A percentile compares a stretch with the other conserved stretches of the same genome.
Evolutionary conservation across 2,329 filamentous ascomycete species (phyloP).

Genomic region (Aspergillus clavatus): DNA sequence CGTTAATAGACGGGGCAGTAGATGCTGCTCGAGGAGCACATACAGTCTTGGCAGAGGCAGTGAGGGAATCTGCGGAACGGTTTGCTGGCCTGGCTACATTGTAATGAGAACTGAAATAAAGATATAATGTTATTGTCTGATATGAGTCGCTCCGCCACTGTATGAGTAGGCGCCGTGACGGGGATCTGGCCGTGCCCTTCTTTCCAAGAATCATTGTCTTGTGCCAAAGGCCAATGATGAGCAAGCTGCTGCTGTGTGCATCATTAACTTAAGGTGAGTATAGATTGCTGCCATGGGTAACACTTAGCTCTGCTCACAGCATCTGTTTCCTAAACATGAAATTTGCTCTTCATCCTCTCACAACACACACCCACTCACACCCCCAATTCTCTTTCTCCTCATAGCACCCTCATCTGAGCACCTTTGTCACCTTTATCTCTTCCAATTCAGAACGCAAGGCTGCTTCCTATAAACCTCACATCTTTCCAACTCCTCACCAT

Average conservation of each 20-base stretch:
- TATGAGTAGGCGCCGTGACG: too few species aligned
- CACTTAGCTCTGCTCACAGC: background rate
- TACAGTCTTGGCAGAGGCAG: conserved; percentile 56
- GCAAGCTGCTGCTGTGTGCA: background rate
- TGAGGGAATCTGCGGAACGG: conserved; percentile 53
- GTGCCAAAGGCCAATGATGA: too few species aligned
- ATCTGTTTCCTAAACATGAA: background rate
- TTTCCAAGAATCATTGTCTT: too few species aligned
- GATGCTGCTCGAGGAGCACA: conserved; percentile 57
- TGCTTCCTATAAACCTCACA: background rate
- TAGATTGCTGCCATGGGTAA: background rate
- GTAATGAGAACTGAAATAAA: conserved; percentile 24
- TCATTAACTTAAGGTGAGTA: background rate
- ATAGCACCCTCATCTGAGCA: background rate
- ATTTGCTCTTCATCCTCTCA: background rate
- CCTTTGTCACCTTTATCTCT: background rate
- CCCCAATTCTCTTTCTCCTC: too few species aligned
- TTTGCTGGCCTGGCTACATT: conserved; percentile 22
- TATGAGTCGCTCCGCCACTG: too few species aligned
- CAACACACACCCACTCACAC: background rate
- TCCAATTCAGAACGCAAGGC: too few species aligned
- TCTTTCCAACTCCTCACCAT: background rate
- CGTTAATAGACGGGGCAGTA: conserved; percentile 59
- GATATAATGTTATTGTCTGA: conserved; percentile 16
- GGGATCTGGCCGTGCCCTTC: too few species aligned